Base-by-base conservation (phyloP, 2,329 filamentous ascomycete genomes). In the Pseudopyrenochaeta lycopersici region DNA sequence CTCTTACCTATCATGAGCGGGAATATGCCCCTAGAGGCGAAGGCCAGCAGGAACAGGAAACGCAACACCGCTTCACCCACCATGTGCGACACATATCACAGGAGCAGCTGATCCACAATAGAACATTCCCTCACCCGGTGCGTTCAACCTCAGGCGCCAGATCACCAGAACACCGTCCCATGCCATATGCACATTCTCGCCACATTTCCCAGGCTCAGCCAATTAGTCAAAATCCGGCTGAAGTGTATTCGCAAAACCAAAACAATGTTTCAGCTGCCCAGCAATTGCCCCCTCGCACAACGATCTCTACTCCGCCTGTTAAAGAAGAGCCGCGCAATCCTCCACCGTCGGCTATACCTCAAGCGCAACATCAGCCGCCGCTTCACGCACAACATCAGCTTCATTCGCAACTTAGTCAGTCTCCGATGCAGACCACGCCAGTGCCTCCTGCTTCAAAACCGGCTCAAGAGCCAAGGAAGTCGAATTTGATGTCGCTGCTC, bases 401-500 rank as follows among this genome's bases (percentile, higher is more conserved):
- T 27, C 68, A 67, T 40, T 36, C 63, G 17, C 69, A 68, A 6
- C 58, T 58, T 29, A 38, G 48, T 23, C 68, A 64, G 41, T 52
- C 64, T 30, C 48, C 67, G 39, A 31, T 53, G 41, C 65, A 67
- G 31, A 54, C 55, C 27, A 52, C 51, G 0, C 56, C 66, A 7
- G 59, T 65, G 1, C 53, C 67, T 35, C 52, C 53, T 31, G 50
- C 50, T 46, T 56, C 67, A 2, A 71, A 71, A 46, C 68, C 73
- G 54, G 59, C 64, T 12, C 49, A 64, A n/a, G 68, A 71, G 46
- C 70, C 73, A 7, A 69, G 70, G 39, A 76, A 72, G 48, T 76
- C 74, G 6, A 76, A 76, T 44, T 33, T 77, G 12, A 62, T 76
- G 49, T 75, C 72, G 3, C 48, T 77, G 14, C 66, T 77, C 12